These are phyloP conservation scores for Brasenia schreberi DNA, from an alignment of 164 flowering plant genomes.

Conservation along the genomic window DNA sequence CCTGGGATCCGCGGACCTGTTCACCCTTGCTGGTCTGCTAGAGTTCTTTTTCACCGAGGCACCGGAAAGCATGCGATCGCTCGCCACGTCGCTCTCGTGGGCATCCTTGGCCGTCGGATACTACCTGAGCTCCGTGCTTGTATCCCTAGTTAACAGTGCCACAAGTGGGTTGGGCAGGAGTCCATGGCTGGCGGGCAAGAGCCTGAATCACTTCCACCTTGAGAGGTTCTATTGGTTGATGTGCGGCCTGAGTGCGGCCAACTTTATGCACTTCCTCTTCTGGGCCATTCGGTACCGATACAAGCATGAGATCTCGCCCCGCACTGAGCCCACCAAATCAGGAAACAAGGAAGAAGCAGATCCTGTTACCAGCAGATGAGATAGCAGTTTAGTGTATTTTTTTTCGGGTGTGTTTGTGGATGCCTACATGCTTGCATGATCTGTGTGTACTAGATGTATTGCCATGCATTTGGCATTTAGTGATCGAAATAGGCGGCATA, in stretches of 20 bases:
- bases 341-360: too few relatives aligned
- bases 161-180: conserved; percentile 20
- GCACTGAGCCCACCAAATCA: not conserved
- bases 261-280: conserved; percentile 54
- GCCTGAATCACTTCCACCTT: conserved; percentile 61
- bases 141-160: conserved; percentile 41
- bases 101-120: conserved; percentile 79
- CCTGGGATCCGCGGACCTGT: conserved; percentile 80
- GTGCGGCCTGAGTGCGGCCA: conserved; percentile 55
- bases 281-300: conserved; percentile 66
- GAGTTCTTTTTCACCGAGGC: conserved; percentile 94
- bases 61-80: conserved; percentile 64
- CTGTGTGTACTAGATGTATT: too few relatives aligned
- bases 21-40: conserved; percentile 73
- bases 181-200: conserved; percentile 61
- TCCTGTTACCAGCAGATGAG: too few relatives aligned
- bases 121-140: conserved; percentile 70
- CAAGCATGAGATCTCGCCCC: conserved; percentile 6
- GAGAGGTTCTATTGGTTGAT: conserved; percentile 75
- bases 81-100: conserved; percentile 81
- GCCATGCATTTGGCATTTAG: too few relatives aligned
- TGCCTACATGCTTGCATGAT: too few relatives aligned
- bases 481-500: too few relatives aligned
- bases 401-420: too few relatives aligned
- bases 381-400: too few relatives aligned